phyloP scores from a whole-genome alignment of 768 basidiomycete species.

The Boletus rex-veris region DNA sequence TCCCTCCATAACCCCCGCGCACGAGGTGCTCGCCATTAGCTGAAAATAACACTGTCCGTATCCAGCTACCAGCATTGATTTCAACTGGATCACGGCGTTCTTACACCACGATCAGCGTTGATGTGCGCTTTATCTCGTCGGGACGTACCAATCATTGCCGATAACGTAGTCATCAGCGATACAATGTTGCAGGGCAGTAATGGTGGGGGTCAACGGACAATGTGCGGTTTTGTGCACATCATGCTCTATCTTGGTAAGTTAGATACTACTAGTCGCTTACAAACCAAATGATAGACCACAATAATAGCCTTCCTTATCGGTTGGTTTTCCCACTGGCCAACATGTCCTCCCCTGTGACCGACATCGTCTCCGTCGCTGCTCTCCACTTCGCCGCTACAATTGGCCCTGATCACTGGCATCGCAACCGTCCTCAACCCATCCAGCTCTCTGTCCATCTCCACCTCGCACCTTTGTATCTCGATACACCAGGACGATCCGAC shows the following conservation, averaged over 20 bases:
- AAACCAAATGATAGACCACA: no score
- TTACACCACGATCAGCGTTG: background rate
- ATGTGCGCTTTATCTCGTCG: background rate
- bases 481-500: slow-evolving; percentile 45
- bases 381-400: slow-evolving; percentile 41
- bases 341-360: slow-evolving; percentile 20
- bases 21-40: background rate
- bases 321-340: background rate
- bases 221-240: no score
- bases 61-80: background rate
- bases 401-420: slow-evolving; percentile 53
- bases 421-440: slow-evolving; percentile 47
- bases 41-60: background rate
- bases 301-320: no score
- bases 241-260: no score
- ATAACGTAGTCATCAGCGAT: no score
- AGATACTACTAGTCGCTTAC: no score
- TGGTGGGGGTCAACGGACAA: no score
- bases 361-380: slow-evolving; percentile 44
- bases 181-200: no score
- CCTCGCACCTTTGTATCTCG: slow-evolving; percentile 40
- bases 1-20: background rate
- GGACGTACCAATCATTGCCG: background rate
- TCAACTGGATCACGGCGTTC: background rate
- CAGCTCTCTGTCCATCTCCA: slow-evolving; percentile 45